These are phyloP conservation scores for Copromyces sp. DNA, from an alignment of 495 filamentous ascomycete species.

Conservation along the genomic window DNA sequence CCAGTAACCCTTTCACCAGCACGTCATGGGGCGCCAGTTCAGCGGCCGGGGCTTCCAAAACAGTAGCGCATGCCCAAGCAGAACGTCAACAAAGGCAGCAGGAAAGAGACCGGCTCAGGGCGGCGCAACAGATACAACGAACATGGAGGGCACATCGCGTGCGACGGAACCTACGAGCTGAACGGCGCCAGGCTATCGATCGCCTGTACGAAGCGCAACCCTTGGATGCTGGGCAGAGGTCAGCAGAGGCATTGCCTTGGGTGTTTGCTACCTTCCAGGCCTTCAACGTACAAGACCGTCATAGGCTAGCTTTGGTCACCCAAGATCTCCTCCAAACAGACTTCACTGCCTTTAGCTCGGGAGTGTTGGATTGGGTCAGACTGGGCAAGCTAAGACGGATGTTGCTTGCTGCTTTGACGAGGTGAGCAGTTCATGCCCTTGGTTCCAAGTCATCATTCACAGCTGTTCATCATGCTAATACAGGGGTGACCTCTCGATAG, in stretches of 20 bases:
- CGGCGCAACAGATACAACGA: slow-evolving; percentile 64
- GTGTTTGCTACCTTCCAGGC: slow-evolving; percentile 25
- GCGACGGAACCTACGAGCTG: slow-evolving; percentile 44
- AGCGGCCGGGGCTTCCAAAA: slow-evolving; percentile 54
- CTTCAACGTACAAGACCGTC: slow-evolving; percentile 21
- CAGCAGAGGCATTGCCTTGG: slow-evolving; percentile 24
- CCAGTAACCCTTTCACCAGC: slow-evolving; percentile 63
- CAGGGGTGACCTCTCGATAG: background rate
- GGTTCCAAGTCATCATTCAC: background rate
- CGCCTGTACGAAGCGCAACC: slow-evolving; percentile 22
- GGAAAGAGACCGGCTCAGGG: slow-evolving; percentile 68
- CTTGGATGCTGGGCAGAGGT: slow-evolving; percentile 13
- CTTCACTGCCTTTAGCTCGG: slow-evolving; percentile 17
- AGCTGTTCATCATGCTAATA: background rate
- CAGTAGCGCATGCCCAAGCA: slow-evolving; percentile 75
- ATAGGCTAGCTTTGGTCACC: slow-evolving; percentile 25
- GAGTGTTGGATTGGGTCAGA: slow-evolving; percentile 10
- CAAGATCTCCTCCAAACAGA: slow-evolving; percentile 25
- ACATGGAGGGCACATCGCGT: slow-evolving; percentile 72
- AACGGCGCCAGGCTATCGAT: slow-evolving; percentile 64
- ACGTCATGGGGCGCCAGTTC: slow-evolving; percentile 32
- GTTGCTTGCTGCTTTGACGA: slow-evolving; percentile 25
- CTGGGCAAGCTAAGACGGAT: slow-evolving; percentile 26
- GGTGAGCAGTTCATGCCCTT: slow-evolving; percentile 3
- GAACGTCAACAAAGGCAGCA: slow-evolving; percentile 71